Evolutionary conservation across 2,329 filamentous ascomycete species (phyloP).

Genomic region (Mariannaea sp.): DNA sequence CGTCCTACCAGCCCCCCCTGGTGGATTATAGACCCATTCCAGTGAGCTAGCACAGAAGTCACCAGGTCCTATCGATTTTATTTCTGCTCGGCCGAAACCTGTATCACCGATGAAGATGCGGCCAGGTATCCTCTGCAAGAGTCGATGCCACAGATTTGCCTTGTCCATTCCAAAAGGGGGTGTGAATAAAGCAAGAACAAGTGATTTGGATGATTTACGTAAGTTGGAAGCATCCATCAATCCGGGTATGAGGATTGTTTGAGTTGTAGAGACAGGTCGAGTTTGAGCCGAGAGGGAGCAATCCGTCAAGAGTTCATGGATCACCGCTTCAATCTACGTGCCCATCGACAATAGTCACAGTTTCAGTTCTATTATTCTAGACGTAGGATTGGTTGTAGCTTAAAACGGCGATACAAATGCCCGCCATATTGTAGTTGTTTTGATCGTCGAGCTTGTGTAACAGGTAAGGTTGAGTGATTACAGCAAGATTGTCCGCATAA

Average conservation of each 20-base stretch:
- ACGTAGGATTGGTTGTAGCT: not conserved
- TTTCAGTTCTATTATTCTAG: conserved; percentile 23
- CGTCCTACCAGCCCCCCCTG: conserved; percentile 12
- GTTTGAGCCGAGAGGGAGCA: conserved; percentile 18
- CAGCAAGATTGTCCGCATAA: too few relatives aligned
- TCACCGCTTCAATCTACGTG: conserved; percentile 7
- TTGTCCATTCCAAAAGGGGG: conserved; percentile 6
- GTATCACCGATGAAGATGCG: conserved; percentile 6
- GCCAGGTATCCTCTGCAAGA: conserved; percentile 30
- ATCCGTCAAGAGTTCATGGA: conserved; percentile 10
- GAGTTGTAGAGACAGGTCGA: conserved; percentile 8
- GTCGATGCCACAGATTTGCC: conserved; percentile 9
- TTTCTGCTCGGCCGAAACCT: conserved; percentile 16
- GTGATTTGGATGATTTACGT: conserved; percentile 8
- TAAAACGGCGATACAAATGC: conserved; percentile 9
- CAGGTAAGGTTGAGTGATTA: not conserved
- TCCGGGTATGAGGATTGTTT: conserved; percentile 18
- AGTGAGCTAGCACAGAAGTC: conserved; percentile 7
- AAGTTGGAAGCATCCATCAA: conserved; percentile 31
- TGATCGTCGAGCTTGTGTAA: not conserved
- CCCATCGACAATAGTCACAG: conserved; percentile 4
- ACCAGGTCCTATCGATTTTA: conserved; percentile 1
- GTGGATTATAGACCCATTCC: conserved; percentile 4
- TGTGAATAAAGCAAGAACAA: conserved; percentile 2
- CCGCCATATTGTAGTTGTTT: not conserved